Conservation (phyloP, 2,329 filamentous ascomycete species). For the Neofusicoccum cordaticola region DNA sequence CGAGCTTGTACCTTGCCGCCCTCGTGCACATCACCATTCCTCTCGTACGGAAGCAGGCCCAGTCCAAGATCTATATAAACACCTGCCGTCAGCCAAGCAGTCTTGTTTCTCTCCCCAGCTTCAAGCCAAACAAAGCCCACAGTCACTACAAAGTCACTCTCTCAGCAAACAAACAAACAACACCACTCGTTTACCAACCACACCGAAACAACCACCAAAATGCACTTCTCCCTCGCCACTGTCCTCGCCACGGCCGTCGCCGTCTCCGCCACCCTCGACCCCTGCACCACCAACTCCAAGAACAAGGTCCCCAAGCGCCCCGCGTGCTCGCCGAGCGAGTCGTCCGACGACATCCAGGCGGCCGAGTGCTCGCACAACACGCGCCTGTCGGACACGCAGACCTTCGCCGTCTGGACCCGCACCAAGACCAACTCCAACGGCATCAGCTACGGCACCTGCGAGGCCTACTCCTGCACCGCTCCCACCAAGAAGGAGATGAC, state of each 20-base stretch:
- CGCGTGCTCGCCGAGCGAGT: conserved; percentile 26
- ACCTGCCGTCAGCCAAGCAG: background rate
- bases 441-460: conserved; percentile 41
- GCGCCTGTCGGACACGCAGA: conserved; percentile 34
- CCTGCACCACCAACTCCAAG: conserved; percentile 38
- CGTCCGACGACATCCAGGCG: conserved; percentile 40
- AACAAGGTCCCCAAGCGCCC: conserved; percentile 29
- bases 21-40: background rate
- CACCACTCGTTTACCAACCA: background rate
- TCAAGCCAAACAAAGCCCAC: background rate
- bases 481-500: background rate
- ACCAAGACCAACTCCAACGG: conserved; percentile 48
- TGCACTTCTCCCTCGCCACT: conserved; percentile 17
- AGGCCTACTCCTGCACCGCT: conserved; percentile 8
- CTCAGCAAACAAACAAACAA: background rate
- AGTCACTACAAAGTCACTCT: background rate
- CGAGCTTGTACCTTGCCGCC: background rate
- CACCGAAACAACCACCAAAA: background rate
- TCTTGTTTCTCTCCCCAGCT: background rate
- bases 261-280: conserved; percentile 35
- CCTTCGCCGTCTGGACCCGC: conserved; percentile 37
- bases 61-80: conserved; percentile 1
- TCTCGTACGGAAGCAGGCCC: background rate
- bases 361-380: conserved; percentile 45
- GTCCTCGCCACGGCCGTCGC: conserved; percentile 17